Base-by-base conservation (phyloP, 805 yeast genomes). In the Zygotorulaspora sp. region DNA sequence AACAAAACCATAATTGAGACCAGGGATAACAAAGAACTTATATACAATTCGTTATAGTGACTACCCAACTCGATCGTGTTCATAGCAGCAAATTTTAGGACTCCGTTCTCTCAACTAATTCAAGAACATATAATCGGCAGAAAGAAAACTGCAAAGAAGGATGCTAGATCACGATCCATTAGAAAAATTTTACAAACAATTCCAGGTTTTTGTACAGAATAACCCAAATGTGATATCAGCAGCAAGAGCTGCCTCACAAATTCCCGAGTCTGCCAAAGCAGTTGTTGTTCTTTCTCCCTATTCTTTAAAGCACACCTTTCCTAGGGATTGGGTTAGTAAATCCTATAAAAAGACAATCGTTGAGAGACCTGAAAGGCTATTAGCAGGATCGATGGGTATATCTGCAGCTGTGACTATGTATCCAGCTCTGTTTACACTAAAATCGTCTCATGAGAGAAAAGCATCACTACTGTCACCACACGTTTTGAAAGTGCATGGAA, bases 281-380 rank as follows among this genome's bases (percentile, higher is more conserved):
- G 67, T 80, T 26, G 66, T 84, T 5, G 66, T 85, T 4, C 58
- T 85, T 14, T 77, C 90, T 0, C 90, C 94, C 0, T 67, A 74
- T 40, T 77, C 87, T 1, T 67, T 82, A 21, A 74, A 77, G 44
- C 95, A 85, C 61, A 75, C 75, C 0, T 86, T 83, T 57, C 78
- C 85, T 4, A 69, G 95, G 25, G 66, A 67, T 19, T 85, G 95
- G 95, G 87, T 79, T 2, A 65, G 84, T 6, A 83, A 80, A 53
- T 59, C 77, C 1, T 80, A 81, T 50, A 58, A 73, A 29, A 65
- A 80, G 12, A 75, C 88, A 0, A 80, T 85, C 23, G 90, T 85
- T 17, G 95, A 85, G 60, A 65, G 90, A 30, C 95, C 95, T 1
- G 89, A 85, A 58, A 66, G 95, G 20, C 62, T 85, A 31, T 67